Base-by-base conservation (phyloP, 2,329 filamentous ascomycete genomes). In the Dactylella cylindrospora region DNA sequence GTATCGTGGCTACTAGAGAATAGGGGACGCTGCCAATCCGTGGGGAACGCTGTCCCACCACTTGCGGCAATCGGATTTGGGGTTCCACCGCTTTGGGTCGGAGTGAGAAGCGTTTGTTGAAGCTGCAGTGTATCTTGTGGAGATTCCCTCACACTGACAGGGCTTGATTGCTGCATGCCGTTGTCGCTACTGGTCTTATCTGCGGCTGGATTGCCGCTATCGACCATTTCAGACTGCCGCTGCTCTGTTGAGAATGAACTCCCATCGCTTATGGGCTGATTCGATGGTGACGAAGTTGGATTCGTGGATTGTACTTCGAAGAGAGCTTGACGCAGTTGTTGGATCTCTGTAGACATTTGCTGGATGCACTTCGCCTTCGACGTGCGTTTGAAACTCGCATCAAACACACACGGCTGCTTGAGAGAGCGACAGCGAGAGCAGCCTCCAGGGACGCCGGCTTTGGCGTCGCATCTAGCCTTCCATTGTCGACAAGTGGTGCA, bases 321-420 rank as follows among this genome's bases (percentile, higher is more conserved):
- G 7, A 44, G 29, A 5, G 49, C 49, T 31, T 53, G 49, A 13
- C 49, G 49, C 22, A 53, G 22, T 32, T 53, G 49, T 36, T 53
- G 49, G n/a, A 53, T 53, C 20, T 53, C 49, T 8, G 49, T 44
- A 23, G 49, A 53, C 49, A 53, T 53, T n/a, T 53, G 38, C 29
- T 53, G 49, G 29, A 53, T 38, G 28, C 49, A 53, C 29, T 53
- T 53, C 38, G 43, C 44, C 23, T 53, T 53, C 2, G 49, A 53
- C 8, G 49, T 53, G 23, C 49, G 38, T 13, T 53, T 53, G 49
- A 53, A 53, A 12, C 38, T 35, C 9, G 49, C 49, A 44, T 53
- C 49, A 35, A 53, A 53, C 29, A 53, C 49, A 13, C 49, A 53
- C 2, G 38, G 38, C n/a, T 43, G 49, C 29, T 53, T 53, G 29